Percentiles rank a stretch among this genome's conserved stretches.
Evolutionary conservation across 768 basidiomycete genomes (phyloP).

Genomic region (Suillus plorans): DNA sequence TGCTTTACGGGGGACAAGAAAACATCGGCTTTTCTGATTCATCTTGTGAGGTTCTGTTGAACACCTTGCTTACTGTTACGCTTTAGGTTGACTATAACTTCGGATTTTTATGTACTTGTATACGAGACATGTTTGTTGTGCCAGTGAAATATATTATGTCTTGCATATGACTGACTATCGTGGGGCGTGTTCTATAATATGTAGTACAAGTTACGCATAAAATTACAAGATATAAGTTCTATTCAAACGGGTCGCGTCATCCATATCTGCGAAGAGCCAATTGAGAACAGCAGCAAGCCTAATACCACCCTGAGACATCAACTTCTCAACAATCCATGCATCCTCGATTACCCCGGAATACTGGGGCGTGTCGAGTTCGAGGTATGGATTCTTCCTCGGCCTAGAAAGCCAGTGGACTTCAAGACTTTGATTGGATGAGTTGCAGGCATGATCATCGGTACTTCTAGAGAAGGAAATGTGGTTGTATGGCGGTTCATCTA

Average conservation of each 20-base stretch:
- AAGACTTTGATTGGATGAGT: background rate
- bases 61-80: background rate
- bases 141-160: background rate
- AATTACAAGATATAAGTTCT: background rate
- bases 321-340: slow-evolving; percentile 72
- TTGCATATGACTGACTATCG: background rate
- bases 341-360: slow-evolving; percentile 72
- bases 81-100: background rate
- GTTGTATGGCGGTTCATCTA: slow-evolving; percentile 52
- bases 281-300: slow-evolving; percentile 85
- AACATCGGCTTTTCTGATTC: slow-evolving; percentile 66
- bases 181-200: background rate
- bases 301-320: slow-evolving; percentile 81
- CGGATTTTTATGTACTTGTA: background rate
- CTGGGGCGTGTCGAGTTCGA: slow-evolving; percentile 80
- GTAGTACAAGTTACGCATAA: background rate
- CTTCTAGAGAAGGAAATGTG: slow-evolving; percentile 18
- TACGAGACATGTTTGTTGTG: background rate
- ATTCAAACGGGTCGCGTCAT: slow-evolving; percentile 5
- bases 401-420: background rate
- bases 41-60: background rate
- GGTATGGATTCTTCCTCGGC: slow-evolving; percentile 33
- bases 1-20: slow-evolving; percentile 47
- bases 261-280: slow-evolving; percentile 54
- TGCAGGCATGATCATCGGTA: slow-evolving; percentile 3